Evolutionary conservation across 192 early-diverging fungal genomes (phyloP).

Genomic region (Spinellus fusiger): DNA sequence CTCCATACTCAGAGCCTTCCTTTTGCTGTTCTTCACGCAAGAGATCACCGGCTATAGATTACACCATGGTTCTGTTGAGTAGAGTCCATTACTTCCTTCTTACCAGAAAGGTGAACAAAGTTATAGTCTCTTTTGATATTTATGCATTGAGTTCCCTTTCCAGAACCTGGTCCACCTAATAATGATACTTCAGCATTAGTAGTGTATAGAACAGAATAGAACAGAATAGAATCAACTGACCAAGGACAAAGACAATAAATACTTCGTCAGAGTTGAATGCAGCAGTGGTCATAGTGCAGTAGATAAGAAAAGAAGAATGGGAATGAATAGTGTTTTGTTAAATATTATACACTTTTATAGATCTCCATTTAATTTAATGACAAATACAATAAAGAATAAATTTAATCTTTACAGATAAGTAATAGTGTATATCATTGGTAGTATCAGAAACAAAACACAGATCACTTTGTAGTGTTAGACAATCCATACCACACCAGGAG

Average conservation of each 20-base stretch:
- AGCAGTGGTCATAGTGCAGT: not conserved
- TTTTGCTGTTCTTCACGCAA: conserved; percentile 85
- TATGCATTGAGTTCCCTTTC: conserved; percentile 94
- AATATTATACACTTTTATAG: not conserved
- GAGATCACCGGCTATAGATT: conserved; percentile 74
- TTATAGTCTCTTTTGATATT: conserved; percentile 82
- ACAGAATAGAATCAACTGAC: not conserved
- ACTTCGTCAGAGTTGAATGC: conserved; percentile 17
- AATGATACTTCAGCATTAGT: not conserved
- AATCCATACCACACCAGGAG: too few relatives aligned
- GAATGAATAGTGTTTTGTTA: not conserved
- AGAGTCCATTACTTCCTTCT: not conserved
- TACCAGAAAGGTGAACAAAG: conserved; percentile 90
- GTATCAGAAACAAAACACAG: too few relatives aligned
- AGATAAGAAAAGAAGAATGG: not conserved
- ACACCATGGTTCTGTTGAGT: not conserved
- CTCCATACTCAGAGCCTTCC: conserved; percentile 71
- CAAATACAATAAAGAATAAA: too few relatives aligned
- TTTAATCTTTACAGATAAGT: too few relatives aligned
- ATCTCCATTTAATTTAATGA: not conserved
- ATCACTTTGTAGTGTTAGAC: too few relatives aligned
- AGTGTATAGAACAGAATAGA: not conserved
- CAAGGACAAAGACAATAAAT: conserved; percentile 27
- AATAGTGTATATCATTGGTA: too few relatives aligned
- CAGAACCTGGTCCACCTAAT: conserved; percentile 70